Base-by-base conservation (phyloP, 352 stramenopile species). In the Blastocystis sp. region DNA sequence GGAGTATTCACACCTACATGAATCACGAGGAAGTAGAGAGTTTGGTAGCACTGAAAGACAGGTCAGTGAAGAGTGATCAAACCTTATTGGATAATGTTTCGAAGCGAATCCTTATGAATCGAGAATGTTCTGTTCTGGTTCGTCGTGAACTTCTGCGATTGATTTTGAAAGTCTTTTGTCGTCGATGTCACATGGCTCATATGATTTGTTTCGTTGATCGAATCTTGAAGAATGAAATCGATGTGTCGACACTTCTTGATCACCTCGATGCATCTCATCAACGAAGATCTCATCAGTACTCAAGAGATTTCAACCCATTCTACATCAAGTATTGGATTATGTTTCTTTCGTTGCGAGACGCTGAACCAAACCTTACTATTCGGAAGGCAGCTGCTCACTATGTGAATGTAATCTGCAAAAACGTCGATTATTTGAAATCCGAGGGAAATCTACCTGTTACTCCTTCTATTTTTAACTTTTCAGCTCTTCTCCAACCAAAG, bases 311-410 rank as follows among this genome's bases (percentile, higher is more conserved):
- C 56, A 85, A 39, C 43, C 73, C 41, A 13, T 85, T 85, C 56
- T 85, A 85, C 56, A 45, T 66, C 26, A 85, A 85, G 73, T 68
- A 85, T 37, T 85, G 73, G 73, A 85, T 85, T 30, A 66, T 85
- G n/a, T 54, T 85, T 50, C 50, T 85, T 30, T 85, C 45, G 7
- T 13, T 85, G 3, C 45, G 73, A 30, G 73, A 85, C 16, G 73
- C 73, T 3, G 73, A 85, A 34, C 73, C 73, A 39, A 59, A 85
- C 55, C 47, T 68, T 4, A 26, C 73, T 18, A 85, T 85, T 24
- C 73, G 73, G n/a, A 85, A 85, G 47, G 73, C 73, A 9, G 73
- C 53, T 39, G 30, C 53, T 8, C 73, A 85, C 73, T 85, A 85
- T 30, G 53, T 85, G 2, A 68, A 68, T 43, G 53, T 85, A 20